Evolutionary conservation across 345 rosid species (phyloP).

Genomic region (Eutrema heterophyllum): DNA sequence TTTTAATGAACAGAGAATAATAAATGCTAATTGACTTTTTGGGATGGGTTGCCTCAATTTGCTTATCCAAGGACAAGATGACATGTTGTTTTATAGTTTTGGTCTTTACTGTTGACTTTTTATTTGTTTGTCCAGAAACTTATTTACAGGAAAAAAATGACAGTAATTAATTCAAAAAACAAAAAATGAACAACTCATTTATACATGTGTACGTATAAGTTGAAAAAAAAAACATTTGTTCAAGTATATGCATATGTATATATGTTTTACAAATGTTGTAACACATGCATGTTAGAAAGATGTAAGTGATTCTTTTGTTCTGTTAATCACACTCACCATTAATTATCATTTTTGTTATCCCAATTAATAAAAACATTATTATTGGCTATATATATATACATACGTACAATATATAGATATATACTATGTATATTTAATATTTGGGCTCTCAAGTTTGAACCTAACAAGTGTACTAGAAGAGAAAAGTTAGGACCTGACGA

Average conservation of each 20-base stretch:
- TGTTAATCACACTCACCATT: not conserved
- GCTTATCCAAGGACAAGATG: constrained; percentile 30
- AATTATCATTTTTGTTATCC: not conserved
- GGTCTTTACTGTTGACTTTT: constrained; percentile 33
- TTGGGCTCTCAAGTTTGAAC: not conserved
- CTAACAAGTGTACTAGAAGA: constrained; percentile 10
- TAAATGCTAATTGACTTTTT: constrained; percentile 28
- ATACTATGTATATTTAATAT: not conserved
- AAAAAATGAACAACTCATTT: not conserved
- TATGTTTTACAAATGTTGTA: not conserved
- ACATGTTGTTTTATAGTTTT: constrained; percentile 20
- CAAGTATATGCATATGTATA: not conserved
- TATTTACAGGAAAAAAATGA: not conserved
- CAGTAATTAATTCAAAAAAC: not conserved
- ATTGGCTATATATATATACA: not conserved
- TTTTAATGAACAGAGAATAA: constrained; percentile 13
- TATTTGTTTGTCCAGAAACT: not conserved
- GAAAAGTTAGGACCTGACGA: constrained; percentile 25
- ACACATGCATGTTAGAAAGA: not conserved
- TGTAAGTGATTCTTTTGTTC: not conserved
- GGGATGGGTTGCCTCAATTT: constrained; percentile 26
- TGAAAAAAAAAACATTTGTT: not conserved
- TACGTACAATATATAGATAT: not conserved
- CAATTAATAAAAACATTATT: not conserved
- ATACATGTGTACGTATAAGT: not conserved